Base-by-base conservation (phyloP, 202 grass and related monocot species). In the Panicum hallii region DNA sequence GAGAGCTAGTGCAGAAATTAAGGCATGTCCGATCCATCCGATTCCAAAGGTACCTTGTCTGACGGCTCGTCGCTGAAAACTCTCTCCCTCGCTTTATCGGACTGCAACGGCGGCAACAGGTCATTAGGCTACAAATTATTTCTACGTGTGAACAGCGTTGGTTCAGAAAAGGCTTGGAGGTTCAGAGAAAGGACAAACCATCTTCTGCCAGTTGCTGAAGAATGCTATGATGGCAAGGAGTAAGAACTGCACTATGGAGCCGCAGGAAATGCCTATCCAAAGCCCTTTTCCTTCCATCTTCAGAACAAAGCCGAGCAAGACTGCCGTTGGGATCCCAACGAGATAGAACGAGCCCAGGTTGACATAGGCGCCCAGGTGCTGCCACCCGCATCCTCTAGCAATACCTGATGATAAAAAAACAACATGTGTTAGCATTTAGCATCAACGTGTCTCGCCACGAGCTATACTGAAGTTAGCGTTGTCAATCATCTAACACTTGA, bases 301-400 rank as follows among this genome's bases (percentile, higher is more conserved):
- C 58, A 93, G 61, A 81, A 65, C 53, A 79, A 98, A 98, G 5
- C 91, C 93, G 14, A 95, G 87, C n/a, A 87, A 62, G 55, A 93
- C 72, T 11, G 91, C 93, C 6, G 73, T 20, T 11, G 93, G 95
- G 42, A 98, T 93, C 1, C 95, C 95, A 23, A 98, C 67, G 40
- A 98, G 85, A 74, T 98, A 98, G 84, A 95, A 98, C 0, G 95
- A 93, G 38, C 87, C 86, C 1, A 95, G 84, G 83, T 98, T 98
- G 11, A 98, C 91, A 78, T 89, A 98, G 42, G 90, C 95, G 2
- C 95, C 95, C 12, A 98, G 75, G 70, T 95, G 95, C 81, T 98
- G 95, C 88, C 91, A 95, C 42, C 95, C 93, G 8, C 93, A 84
- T 49, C 95, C 95, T 92, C 93, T 89, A 64, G 91, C 93, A 68